Base-by-base conservation (phyloP, 768 basidiomycete genomes). In the Termitomyces sp. region DNA sequence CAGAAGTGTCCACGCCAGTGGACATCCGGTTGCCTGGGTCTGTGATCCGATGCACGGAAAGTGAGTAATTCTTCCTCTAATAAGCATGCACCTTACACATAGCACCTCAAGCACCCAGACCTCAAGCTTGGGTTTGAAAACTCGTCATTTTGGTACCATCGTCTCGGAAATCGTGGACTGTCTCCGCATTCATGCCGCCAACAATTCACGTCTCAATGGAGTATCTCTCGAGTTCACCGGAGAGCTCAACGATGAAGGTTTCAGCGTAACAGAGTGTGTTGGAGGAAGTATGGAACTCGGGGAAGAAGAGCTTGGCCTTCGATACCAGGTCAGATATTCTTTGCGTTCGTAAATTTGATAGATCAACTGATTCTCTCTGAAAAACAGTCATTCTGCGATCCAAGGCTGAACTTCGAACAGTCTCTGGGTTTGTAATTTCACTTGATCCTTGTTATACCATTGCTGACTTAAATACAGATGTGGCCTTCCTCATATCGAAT, bases 21-120 rank as follows among this genome's bases (percentile, higher is more conserved):
- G 83, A 0, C 95, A 98, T 70, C 91, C 91, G 1, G 95, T 97
- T 2, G 85, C 88, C 9, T 98, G 96, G 94, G 83, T 96, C 54
- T 96, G 92, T 69, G 97, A 98, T 74, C 95, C 96, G 2, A 98
- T 98, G 96, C 96, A 98, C 67, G 96, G 96, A 77, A 97, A 98
- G 94, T 94, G 69, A 67, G 6, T 6, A 15, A 15, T n/a, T 7
- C 11, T 12, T 31, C 10, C 7, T 56, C 9, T n/a, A 45, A 20
- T 36, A n/a, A 9, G 45, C 31, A 6, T 34, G n/a, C 6, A 10
- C 2, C n/a, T 56, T 56, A 56, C 49, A 7, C 4, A 36, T 49
- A 3, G 17, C 37, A 4, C 25, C n/a, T 1, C 0, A 36, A 96
- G 93, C 76, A 98, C 96, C 2, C 83, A 88, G 59, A 91, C 91